Evolutionary conservation across 2,329 filamentous ascomycete species (phyloP).

Genomic region (Tricladium varicosporioides): DNA sequence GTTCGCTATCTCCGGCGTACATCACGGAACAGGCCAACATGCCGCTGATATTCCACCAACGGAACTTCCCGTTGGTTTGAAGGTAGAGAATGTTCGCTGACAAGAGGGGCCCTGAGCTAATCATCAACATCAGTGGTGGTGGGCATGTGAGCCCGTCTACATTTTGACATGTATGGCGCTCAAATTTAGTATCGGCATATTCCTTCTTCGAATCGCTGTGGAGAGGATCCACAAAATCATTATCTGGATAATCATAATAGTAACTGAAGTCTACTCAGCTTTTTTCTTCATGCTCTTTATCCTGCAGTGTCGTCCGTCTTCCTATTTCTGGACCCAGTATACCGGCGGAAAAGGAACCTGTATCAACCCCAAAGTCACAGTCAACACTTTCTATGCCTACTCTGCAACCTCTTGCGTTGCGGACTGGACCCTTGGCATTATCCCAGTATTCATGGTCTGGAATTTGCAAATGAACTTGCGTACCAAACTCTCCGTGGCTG

Average conservation of each 20-base stretch:
- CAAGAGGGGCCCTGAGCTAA: constrained; percentile 2
- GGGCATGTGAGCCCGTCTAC: constrained; percentile 40
- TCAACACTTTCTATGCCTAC: constrained; percentile 39
- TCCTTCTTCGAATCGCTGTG: constrained; percentile 39
- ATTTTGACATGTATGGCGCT: constrained; percentile 39
- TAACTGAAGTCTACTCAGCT: constrained; percentile 35
- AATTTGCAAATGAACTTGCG: constrained; percentile 46
- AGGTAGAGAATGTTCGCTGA: constrained; percentile 16
- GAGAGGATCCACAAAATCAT: constrained; percentile 33
- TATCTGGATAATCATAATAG: constrained; percentile 34
- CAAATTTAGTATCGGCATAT: constrained; percentile 40
- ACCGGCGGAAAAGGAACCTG: constrained; percentile 35
- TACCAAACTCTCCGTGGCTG: constrained; percentile 45
- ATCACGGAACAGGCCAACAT: constrained; percentile 32
- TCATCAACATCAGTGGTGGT: constrained; percentile 31
- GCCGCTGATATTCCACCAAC: constrained; percentile 16
- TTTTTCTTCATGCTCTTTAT: constrained; percentile 39
- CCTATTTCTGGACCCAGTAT: constrained; percentile 40
- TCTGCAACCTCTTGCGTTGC: constrained; percentile 43
- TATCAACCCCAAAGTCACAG: constrained; percentile 31
- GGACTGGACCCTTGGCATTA: constrained; percentile 48
- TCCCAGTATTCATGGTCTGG: constrained; percentile 52
- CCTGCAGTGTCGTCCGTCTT: constrained; percentile 39
- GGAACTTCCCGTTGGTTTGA: constrained; percentile 30
- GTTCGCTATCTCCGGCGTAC: constrained; percentile 25